These are phyloP conservation scores for Camillea tinctor DNA, from an alignment of 2,329 filamentous ascomycete species.

Conservation along the genomic window DNA sequence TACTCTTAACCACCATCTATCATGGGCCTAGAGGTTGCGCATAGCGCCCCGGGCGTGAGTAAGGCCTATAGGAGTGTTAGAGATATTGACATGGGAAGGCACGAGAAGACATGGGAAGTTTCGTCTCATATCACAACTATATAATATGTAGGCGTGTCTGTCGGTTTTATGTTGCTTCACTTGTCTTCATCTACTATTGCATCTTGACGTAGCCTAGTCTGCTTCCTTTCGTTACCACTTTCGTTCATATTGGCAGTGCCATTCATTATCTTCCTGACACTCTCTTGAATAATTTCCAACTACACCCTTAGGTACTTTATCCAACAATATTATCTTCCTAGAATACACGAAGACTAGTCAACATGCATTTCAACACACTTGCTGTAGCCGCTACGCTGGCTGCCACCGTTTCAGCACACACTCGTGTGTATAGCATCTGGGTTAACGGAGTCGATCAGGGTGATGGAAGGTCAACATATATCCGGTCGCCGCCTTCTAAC, in stretches of 20 bases:
- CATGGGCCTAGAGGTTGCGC: neutral
- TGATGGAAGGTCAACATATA: conserved; percentile 41
- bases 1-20: neutral
- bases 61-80: neutral
- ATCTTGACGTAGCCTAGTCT: neutral
- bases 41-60: neutral
- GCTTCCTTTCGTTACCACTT: neutral
- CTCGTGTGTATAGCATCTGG: conserved; percentile 46
- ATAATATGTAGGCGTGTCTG: neutral
- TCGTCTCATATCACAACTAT: neutral
- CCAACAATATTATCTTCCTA: neutral
- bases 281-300: neutral
- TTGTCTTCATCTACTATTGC: neutral
- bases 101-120: neutral
- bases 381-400: conserved; percentile 33
- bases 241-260: conserved; percentile 10
- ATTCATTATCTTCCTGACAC: conserved; percentile 2
- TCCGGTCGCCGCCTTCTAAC: conserved; percentile 45
- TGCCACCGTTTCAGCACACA: conserved; percentile 43
- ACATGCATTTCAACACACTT: conserved; percentile 34
- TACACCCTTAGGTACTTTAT: neutral
- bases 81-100: neutral
- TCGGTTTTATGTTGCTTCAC: neutral
- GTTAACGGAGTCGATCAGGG: conserved; percentile 46
- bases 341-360: conserved; percentile 10